Conservation (phyloP, 495 filamentous ascomycete species). For the Neurospora sp. region DNA sequence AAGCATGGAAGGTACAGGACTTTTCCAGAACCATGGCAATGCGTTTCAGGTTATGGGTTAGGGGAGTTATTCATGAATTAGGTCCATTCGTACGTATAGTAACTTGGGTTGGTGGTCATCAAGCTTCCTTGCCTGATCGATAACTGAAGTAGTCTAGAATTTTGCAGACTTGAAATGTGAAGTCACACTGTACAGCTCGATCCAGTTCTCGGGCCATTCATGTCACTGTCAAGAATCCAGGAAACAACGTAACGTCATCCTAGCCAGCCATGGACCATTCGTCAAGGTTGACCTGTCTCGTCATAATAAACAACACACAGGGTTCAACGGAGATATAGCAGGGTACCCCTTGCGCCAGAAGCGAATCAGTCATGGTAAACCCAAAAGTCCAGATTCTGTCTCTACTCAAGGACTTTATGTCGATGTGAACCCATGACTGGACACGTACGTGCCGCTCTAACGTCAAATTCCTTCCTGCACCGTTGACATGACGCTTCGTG, state of each 20-base stretch:
- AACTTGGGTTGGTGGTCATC: not conserved
- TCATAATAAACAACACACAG: not conserved
- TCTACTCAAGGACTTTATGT: not conserved
- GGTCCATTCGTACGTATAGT: not conserved
- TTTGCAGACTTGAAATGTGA: not conserved
- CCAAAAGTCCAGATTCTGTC: not conserved
- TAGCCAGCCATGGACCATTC: not conserved
- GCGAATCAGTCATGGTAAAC: not conserved
- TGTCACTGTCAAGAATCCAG: not conserved
- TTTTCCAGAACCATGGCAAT: not conserved
- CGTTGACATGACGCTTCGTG: not conserved
- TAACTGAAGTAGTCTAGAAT: not conserved
- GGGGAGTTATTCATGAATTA: not conserved
- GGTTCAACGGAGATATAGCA: not conserved
- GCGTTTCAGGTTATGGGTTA: not conserved
- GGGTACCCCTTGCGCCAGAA: not conserved
- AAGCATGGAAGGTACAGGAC: not conserved
- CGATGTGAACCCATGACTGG: not conserved
- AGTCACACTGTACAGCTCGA: not conserved
- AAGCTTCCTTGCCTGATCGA: not conserved
- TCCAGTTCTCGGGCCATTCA: not conserved
- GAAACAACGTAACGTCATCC: not conserved
- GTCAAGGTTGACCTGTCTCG: not conserved
- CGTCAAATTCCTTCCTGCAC: not conserved
- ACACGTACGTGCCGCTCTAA: not conserved